These are phyloP conservation scores for Crassisporium funariophilum DNA, from an alignment of 768 basidiomycete species.

Conservation along the genomic window DNA sequence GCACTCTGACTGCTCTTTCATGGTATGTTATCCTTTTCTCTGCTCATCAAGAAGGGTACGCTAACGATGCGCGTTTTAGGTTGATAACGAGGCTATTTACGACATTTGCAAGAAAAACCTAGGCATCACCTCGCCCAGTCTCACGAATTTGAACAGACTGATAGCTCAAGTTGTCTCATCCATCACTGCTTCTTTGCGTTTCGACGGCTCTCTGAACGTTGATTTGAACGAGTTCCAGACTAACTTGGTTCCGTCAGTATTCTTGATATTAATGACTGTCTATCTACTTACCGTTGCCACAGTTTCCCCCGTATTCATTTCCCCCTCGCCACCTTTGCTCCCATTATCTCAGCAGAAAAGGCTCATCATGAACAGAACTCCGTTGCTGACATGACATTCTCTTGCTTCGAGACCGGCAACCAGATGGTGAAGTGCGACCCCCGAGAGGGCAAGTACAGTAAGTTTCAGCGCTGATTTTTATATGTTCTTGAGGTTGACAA, in stretches of 20 bases:
- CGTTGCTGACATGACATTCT: constrained; percentile 97
- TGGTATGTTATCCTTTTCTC: constrained; percentile 69
- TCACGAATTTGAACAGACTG: constrained; percentile 92
- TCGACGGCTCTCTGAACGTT: constrained; percentile 96
- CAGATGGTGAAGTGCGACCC: constrained; percentile 98
- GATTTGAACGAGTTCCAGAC: constrained; percentile 99
- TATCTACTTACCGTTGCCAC: constrained; percentile 10
- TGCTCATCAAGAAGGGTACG: not conserved
- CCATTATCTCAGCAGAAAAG: constrained; percentile 93
- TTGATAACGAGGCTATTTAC: constrained; percentile 99
- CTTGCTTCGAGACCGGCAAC: constrained; percentile 95
- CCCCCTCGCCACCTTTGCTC: constrained; percentile 95
- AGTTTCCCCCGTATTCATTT: constrained; percentile 99
- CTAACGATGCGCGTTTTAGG: constrained; percentile 42
- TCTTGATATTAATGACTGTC: not conserved
- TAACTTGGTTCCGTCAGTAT: constrained; percentile 90
- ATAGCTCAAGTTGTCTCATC: constrained; percentile 99
- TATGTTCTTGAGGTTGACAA: constrained; percentile 15
- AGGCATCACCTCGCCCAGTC: constrained; percentile 81
- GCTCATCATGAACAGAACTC: constrained; percentile 97
- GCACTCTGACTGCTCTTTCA: constrained; percentile 99
- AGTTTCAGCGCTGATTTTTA: constrained; percentile 27
- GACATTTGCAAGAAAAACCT: constrained; percentile 99
- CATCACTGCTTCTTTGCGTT: constrained; percentile 94
- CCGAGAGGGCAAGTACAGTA: constrained; percentile 97